Percentiles rank a stretch among this genome's conserved stretches.
Conservation (phyloP, 441 rosid species). For the Gossypium lobatum region DNA sequence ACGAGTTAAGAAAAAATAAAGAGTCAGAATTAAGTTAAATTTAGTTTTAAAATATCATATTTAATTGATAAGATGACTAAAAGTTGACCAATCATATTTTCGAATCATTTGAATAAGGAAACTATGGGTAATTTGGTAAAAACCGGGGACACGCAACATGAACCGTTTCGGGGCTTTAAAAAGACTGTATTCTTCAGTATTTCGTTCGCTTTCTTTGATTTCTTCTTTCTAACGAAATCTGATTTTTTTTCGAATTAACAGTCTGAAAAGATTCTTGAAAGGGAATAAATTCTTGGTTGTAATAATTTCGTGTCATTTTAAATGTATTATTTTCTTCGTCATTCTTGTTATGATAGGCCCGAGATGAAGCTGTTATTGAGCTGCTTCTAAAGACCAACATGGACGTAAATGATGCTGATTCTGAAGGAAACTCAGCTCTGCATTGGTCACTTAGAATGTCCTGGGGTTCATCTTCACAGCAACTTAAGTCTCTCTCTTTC, state of each 20-base stretch:
- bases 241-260: neutral
- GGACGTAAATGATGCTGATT: constrained; percentile 57
- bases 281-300: neutral
- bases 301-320: neutral
- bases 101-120: neutral
- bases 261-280: neutral
- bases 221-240: neutral
- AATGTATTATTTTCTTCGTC: neutral
- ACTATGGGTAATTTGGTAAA: constrained; percentile 14
- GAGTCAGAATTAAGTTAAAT: too few relatives aligned
- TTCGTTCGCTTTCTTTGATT: neutral
- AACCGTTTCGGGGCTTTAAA: neutral
- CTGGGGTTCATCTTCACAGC: constrained; percentile 48
- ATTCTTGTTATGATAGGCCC: constrained; percentile 37
- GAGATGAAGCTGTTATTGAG: constrained; percentile 64
- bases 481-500: constrained; percentile 43
- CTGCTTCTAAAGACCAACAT: constrained; percentile 56
- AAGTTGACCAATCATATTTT: too few relatives aligned
- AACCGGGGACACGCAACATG: neutral
- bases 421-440: constrained; percentile 71
- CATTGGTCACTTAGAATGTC: constrained; percentile 63
- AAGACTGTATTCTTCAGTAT: neutral
- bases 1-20: neutral
- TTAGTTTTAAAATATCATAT: too few relatives aligned
- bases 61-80: too few relatives aligned